Evolutionary conservation across 2,329 filamentous ascomycete species (phyloP).

Genomic region (Fusarium succisae): DNA sequence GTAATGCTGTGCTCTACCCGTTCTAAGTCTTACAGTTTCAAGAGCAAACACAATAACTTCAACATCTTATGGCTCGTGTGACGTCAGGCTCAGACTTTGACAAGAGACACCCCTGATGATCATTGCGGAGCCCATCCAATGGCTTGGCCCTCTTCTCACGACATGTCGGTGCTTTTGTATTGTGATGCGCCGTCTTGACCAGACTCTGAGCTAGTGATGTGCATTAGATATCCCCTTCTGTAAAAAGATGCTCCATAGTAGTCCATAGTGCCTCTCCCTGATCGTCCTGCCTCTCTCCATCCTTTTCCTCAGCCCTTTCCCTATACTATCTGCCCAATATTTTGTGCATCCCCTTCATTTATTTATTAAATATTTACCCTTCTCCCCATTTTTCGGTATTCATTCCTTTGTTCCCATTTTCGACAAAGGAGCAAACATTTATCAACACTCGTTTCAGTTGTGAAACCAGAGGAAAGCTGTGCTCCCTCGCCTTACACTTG

Average conservation of each 20-base stretch:
- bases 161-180: constrained; percentile 18
- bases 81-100: constrained; percentile 24
- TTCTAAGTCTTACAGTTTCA: constrained; percentile 22
- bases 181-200: constrained; percentile 29
- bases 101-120: constrained; percentile 31
- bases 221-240: constrained; percentile 32
- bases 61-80: constrained; percentile 16
- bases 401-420: neutral
- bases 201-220: constrained; percentile 30
- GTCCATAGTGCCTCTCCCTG: constrained; percentile 14
- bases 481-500: constrained; percentile 34
- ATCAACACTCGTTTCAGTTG: constrained; percentile 35
- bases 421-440: constrained; percentile 25
- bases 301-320: constrained; percentile 9
- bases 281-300: constrained; percentile 8
- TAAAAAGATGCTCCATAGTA: constrained; percentile 9
- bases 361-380: constrained; percentile 1
- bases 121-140: constrained; percentile 22
- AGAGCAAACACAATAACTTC: constrained; percentile 23
- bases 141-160: constrained; percentile 13
- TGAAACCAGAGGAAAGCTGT: constrained; percentile 40
- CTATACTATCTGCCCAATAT: constrained; percentile 14
- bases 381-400: neutral
- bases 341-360: constrained; percentile 30
- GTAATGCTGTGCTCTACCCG: neutral